Evolutionary conservation across 331 rosid genomes (phyloP), one percentile per base, ranked within the genome.

Genomic region (Pyracantha coccinea): DNA sequence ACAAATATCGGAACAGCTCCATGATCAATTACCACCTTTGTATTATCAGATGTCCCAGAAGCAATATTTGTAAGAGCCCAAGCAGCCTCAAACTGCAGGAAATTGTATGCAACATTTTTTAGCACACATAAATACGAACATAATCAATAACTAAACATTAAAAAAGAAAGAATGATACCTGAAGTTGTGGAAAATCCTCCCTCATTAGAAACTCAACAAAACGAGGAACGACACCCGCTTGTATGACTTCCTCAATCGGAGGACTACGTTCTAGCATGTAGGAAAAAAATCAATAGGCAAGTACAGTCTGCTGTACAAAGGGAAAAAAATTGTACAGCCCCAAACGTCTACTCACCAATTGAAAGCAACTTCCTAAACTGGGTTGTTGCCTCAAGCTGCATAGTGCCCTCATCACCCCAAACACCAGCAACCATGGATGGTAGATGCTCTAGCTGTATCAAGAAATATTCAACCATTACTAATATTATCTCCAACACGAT

Each of bases 31-130:
- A 92, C 97, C 71, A 90, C 97, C 84, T 82, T 90, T 3, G 97
- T 92, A 86, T 92, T 87, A 74, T 92, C 96, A 45, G 97, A 92
- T 25, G 97, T 92, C 76, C 97, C 97, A n/a, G 97, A 92, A 47
- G 96, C 97, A 78, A 92, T 92, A 68, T 92, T 92, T 58, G 97
- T 92, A 76, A 92, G 84, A 75, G 96, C 96, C 97, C 97, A 92
- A 50, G 97, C 94, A 8, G 97, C 97, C 76, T 92, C 97, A 77
- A 92, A 90, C 97, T 92, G 78, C 79, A 87, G 5, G 62, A 67
- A 60, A 31, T 47, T 71, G 28, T 8, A 24, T 17, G 66, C 21
- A 68, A 74, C 64, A 47, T 8, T 69, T 59, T 58, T 14, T 41
- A 14, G 45, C 21, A 44, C 9, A n/a, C 47, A 50, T 20, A 54